Percentiles rank a stretch among this genome's conserved stretches.
Conservation (phyloP, 306 rosid species). For the Parietaria judaica region DNA sequence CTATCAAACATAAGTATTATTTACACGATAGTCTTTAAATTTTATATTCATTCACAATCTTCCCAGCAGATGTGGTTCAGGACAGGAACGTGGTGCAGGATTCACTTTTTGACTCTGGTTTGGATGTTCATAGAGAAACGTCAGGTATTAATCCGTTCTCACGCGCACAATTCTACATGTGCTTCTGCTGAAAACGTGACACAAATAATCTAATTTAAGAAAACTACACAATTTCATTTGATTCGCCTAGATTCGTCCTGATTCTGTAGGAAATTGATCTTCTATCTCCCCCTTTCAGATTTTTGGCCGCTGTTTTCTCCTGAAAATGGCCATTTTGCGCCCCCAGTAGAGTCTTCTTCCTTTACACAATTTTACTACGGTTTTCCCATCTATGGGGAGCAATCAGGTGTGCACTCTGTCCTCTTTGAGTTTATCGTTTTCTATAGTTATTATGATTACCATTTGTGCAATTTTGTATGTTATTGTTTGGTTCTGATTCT, state of each 20-base stretch:
- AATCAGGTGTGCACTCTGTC: too few species aligned
- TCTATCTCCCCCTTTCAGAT: constrained; percentile 36
- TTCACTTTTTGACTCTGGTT: constrained; percentile 48
- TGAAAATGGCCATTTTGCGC: constrained; percentile 44
- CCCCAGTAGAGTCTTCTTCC: constrained; percentile 66
- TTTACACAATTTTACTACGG: constrained; percentile 32
- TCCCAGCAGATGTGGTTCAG: constrained; percentile 45
- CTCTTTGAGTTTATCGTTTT: too few species aligned
- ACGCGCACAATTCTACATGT: neutral
- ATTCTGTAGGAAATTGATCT: constrained; percentile 12
- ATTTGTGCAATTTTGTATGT: too few species aligned
- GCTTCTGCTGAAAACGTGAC: neutral
- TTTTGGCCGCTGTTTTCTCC: constrained; percentile 67
- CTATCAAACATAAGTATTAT: too few species aligned
- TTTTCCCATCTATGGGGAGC: too few species aligned
- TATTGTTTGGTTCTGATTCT: too few species aligned
- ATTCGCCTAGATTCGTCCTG: neutral
- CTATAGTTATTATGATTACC: too few species aligned
- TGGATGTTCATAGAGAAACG: constrained; percentile 45
- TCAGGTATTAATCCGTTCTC: constrained; percentile 43
- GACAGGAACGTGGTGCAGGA: constrained; percentile 68
- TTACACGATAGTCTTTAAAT: too few species aligned
- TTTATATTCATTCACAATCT: neutral
- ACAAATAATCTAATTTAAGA: neutral
- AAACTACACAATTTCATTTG: neutral